These are phyloP conservation scores for Corylus heterophylla DNA, from an alignment of 306 rosid genomes.

Conservation along the genomic window DNA sequence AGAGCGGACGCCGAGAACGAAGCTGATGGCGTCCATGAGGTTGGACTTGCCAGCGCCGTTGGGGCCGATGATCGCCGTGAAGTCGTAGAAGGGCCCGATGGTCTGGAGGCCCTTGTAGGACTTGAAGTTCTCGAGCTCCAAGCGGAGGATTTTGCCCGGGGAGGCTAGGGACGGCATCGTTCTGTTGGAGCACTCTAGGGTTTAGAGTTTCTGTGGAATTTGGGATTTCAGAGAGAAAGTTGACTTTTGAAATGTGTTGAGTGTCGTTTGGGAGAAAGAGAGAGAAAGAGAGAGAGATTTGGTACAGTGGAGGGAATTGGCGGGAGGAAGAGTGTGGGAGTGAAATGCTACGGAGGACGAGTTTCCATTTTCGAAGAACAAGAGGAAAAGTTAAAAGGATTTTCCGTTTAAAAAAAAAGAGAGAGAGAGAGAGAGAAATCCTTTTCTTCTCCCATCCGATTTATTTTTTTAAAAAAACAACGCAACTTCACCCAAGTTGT, in stretches of 20 bases:
- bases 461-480: too few relatives aligned
- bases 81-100: conserved; percentile 91
- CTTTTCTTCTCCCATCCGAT: too few relatives aligned
- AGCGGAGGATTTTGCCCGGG: conserved; percentile 81
- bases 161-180: conserved; percentile 81
- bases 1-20: conserved; percentile 92
- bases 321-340: conserved; percentile 33
- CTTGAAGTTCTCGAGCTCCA: conserved; percentile 94
- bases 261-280: not conserved
- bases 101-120: conserved; percentile 86
- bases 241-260: not conserved
- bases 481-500: too few relatives aligned
- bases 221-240: not conserved
- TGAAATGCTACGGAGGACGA: not conserved
- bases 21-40: conserved; percentile 99
- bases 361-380: not conserved
- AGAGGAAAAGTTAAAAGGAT: not conserved
- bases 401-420: too few relatives aligned
- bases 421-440: too few relatives aligned
- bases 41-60: conserved; percentile 97
- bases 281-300: not conserved
- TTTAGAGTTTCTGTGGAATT: not conserved
- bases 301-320: conserved; percentile 31
- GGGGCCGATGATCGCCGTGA: conserved; percentile 96
- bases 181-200: conserved; percentile 28